Base-by-base conservation (phyloP, 2,329 filamentous ascomycete genomes). In the Fusarium transvaalense region DNA sequence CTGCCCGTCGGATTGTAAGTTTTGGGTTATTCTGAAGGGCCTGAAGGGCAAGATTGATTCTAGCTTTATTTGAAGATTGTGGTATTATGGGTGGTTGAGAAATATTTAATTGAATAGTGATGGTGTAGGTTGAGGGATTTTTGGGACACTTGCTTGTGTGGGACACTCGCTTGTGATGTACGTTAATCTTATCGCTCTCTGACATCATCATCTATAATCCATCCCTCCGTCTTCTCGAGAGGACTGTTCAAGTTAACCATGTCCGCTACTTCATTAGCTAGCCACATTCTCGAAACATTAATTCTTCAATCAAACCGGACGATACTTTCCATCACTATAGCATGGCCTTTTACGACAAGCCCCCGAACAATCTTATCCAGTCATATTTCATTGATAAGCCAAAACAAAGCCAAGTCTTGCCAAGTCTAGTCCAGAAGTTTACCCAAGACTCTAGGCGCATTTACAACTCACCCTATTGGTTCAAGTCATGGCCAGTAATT, bases 351-450 rank as follows among this genome's bases (percentile, higher is more conserved):
- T 13, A 19, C 25, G 19, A 29, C 5, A 27, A 13, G 6, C 17
- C 1, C 12, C 34, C 1, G 7, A 47, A 47, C 39, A 54, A 34
- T 34, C 6, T 10, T 0, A 17, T 1, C 59, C 59, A 64, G 35
- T 63, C 4, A 29, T 2, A 0, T 21, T 10, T 3, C 1, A 3
- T 6, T 15, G 43, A 64, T 59, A 51, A 64, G 43, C 17, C 27
- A 27, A 19, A 17, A 3, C 5, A 5, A 3, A 47, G 60, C 60
- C 61, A 64, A 64, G 46, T 37, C 21, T 47, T 25, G 60, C 61
- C 60, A 64, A 64, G 61, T 42, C 32, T 21, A 4, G n/a, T 32
- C 25, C 37, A 43, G 42, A 62, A 63, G 42, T 38, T 45, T 39
- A 19, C 38, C 48, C 57, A 56, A 62, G 60, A 43, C 37, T 37